Base-by-base conservation (phyloP, 345 rosid species). In the Cardamine resedifolia region DNA sequence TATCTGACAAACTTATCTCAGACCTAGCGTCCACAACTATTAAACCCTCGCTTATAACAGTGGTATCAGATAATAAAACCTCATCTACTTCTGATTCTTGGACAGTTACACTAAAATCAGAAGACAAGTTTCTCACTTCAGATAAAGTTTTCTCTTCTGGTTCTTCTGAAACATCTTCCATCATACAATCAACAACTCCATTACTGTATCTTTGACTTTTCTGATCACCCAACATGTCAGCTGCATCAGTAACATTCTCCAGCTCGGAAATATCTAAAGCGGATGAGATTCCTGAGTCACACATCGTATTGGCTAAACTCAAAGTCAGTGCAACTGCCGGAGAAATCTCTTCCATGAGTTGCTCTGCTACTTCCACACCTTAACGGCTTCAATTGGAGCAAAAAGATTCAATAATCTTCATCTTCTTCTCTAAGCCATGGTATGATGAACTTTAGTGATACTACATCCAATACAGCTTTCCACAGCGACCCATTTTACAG, bases 331-430 rank as follows among this genome's bases (percentile, higher is more conserved):
- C 86, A 73, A 87, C 89, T 52, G 97, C 80, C 6, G 84, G 77
- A 58, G 83, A 76, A 88, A 94, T 94, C 70, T 87, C 95, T 82
- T 91, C 96, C 98, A 91, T 93, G 74, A 84, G 77, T 64, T 45
- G 27, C 26, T 61, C 20, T 10, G 70, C 70, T 24, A 51, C 51
- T 52, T 31, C 31, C 23, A 31, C 23, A 33, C 39, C 23, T 43
- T 52, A 51, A 43, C 23, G 7, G 27, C 65, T 64, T 31, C 59
- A 57, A 51, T 15, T 23, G 30, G 39, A 52, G 33, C n/a, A 30
- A 23, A 9, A 2, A 7, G 7, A 59, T 58, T 39, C 61, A 49
- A 53, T n/a, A 10, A 52, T 14, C 50, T 52, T 14, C 58, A 19
- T 62, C 59, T 45, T 33, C 68, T 41, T 49, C 36, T 58, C 27